phyloP scores from a whole-genome alignment of 2,329 filamentous ascomycete species.

The Trematosphaeria pertusa region DNA sequence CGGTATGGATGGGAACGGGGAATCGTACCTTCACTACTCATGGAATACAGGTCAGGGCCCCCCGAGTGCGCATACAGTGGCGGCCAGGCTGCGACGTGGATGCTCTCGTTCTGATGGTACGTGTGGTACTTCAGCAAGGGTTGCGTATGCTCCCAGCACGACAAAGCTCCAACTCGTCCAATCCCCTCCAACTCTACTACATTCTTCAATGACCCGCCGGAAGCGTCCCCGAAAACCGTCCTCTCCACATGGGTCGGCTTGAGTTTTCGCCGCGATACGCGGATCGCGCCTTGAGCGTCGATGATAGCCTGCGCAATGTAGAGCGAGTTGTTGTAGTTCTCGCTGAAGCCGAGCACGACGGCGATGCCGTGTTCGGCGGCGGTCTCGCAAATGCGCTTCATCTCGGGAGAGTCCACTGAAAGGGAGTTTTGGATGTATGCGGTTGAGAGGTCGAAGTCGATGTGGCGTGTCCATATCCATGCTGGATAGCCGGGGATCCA shows the following conservation, averaged over 20 bases:
- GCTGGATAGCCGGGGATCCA: conserved; percentile 56
- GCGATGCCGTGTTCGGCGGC: conserved; percentile 43
- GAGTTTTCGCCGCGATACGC: conserved; percentile 52
- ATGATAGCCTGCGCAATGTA: conserved; percentile 51
- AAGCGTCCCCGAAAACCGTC: conserved; percentile 50
- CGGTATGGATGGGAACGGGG: no score
- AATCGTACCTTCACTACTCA: conserved; percentile 49
- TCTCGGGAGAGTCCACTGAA: conserved; percentile 49
- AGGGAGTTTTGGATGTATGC: conserved; percentile 57
- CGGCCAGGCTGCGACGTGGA: conserved; percentile 53
- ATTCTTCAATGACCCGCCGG: conserved; percentile 47
- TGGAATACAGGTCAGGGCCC: conserved; percentile 42
- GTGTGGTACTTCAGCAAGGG: conserved; percentile 53
- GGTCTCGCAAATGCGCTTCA: conserved; percentile 50
- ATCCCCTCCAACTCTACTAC: no score
- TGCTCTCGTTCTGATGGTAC: conserved; percentile 45
- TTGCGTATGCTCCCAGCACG: conserved; percentile 53
- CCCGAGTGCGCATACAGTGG: conserved; percentile 38
- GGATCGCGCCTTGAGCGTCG: conserved; percentile 41
- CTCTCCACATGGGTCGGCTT: conserved; percentile 53
- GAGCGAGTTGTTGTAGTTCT: conserved; percentile 46
- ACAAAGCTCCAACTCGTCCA: conserved; percentile 34
- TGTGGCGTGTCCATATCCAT: conserved; percentile 54
- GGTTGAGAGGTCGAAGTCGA: conserved; percentile 49
- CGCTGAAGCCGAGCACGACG: conserved; percentile 51